A percentile compares a stretch with the other conserved stretches of the same genome.
Evolutionary conservation across 768 basidiomycete species (phyloP).

Genomic region (Boletus tomentosulus): DNA sequence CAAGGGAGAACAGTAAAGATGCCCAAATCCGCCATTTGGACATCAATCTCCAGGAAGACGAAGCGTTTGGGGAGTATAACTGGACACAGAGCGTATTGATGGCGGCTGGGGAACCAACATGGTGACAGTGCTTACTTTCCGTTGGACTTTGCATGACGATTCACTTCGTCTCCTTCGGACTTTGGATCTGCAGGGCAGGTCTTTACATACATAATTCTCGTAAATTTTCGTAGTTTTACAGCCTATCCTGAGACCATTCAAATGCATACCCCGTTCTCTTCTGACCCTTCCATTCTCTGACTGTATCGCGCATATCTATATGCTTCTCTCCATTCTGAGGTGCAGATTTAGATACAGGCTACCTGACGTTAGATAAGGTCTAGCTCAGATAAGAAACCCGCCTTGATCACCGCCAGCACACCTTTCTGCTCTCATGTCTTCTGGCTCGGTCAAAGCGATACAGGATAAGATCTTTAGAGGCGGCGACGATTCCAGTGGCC

Average conservation of each 20-base stretch:
- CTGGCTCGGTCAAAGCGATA: constrained; percentile 53
- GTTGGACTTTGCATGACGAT: constrained; percentile 3
- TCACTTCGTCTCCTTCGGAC: constrained; percentile 16
- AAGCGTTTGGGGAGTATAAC: constrained; percentile 47
- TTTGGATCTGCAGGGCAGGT: constrained; percentile 31
- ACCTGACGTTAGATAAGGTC: constrained; percentile 21
- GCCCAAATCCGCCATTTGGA: constrained; percentile 26
- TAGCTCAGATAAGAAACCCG: not conserved
- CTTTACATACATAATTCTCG: constrained; percentile 11
- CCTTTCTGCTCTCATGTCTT: constrained; percentile 35
- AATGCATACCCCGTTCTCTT: constrained; percentile 21
- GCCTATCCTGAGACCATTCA: constrained; percentile 5
- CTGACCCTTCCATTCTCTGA: not conserved
- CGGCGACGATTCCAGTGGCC: constrained; percentile 22
- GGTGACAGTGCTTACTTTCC: constrained; percentile 20
- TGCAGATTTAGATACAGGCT: constrained; percentile 9
- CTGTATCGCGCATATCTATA: too few species aligned
- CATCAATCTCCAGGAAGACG: constrained; percentile 32
- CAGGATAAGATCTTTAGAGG: constrained; percentile 71
- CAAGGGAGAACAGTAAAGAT: constrained; percentile 17
- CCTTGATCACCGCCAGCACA: constrained; percentile 1
- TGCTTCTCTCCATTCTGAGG: not conserved
- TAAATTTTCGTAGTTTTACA: constrained; percentile 8
- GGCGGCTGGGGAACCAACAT: constrained; percentile 53
- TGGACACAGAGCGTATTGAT: constrained; percentile 74